Conservation (phyloP, 805 yeast species). For the Candida tallmaniae region DNA sequence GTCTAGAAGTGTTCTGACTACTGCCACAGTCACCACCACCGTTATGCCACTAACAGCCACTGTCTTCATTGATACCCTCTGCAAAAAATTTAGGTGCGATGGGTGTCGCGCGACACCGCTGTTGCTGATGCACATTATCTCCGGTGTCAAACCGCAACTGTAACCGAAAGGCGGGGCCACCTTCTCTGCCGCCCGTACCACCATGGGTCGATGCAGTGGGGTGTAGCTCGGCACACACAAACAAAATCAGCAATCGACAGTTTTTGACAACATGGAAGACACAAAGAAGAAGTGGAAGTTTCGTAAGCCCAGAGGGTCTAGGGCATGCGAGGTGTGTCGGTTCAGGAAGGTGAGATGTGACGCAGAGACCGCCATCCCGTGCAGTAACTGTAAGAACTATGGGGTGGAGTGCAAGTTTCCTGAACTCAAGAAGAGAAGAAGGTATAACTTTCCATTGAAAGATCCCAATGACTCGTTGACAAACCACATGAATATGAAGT, state of each 20-base stretch:
- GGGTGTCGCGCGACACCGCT: too few species aligned
- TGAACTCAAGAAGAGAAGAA: conserved; percentile 44
- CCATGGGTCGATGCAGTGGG: too few species aligned
- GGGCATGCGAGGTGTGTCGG: conserved; percentile 77
- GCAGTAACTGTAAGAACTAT: conserved; percentile 60
- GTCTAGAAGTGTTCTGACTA: conserved; percentile 3
- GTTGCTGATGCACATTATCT: too few species aligned
- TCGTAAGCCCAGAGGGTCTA: conserved; percentile 52
- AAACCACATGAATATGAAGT: conserved; percentile 1
- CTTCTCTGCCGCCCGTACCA: too few species aligned
- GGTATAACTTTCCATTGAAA: conserved; percentile 13
- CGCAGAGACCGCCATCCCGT: conserved; percentile 50
- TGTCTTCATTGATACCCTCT: neutral
- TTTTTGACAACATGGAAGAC: neutral
- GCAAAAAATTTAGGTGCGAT: too few species aligned
- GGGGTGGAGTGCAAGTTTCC: conserved; percentile 70
- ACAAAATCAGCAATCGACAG: too few species aligned
- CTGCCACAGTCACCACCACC: conserved; percentile 1
- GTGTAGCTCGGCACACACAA: too few species aligned
- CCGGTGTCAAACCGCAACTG: too few species aligned
- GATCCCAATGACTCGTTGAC: conserved; percentile 30
- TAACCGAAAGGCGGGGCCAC: too few species aligned
- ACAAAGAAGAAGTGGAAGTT: neutral
- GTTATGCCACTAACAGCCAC: neutral
- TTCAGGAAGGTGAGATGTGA: conserved; percentile 76